Base-by-base conservation (phyloP, 345 rosid genomes). In the Dimocarpus longan region DNA sequence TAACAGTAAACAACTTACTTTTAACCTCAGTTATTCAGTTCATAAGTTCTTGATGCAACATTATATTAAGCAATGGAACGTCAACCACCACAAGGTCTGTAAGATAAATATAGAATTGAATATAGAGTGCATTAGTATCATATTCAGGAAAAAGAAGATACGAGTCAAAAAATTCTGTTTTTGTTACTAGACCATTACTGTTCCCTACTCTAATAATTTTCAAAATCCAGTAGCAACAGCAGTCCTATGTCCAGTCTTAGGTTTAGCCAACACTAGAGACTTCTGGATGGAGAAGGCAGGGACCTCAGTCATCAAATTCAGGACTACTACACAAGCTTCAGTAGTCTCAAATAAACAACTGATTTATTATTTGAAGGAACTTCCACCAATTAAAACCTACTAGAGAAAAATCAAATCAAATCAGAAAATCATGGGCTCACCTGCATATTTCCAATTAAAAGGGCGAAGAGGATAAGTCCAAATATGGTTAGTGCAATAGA, bases 371-470 rank as follows among this genome's bases (percentile, higher is more conserved):
- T 24, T 37, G 8, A 66, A 64, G 60, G 22, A 71, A 10, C 42
- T 69, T 40, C 24, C 48, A 50, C 67, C 26, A 37, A 64, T 22
- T 0, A 67, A 13, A 62, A 63, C 73, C 43, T 56, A 6, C 5
- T 42, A 66, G 26, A 24, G 64, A 6, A 5, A 69, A 19, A 39
- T 1, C 50, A 39, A 64, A 63, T 28, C 28, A 64, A 64, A 46
- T 15, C n/a, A 65, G 10, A 6, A 22, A 68, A n/a, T 79, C 52
- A 46, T 24, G 10, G 24, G 52, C 48, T 82, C 75, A 94, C 98
- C 97, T 96, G 99, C 99, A 96, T 96, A 85, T 96, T 96, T 7
- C 99, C 99, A 77, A 95, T 95, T 66, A 95, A 90, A 81, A 95
- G 95, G 10, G 99, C 97, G 82, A 95, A 95, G 82, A 95, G 99